Base-by-base conservation (phyloP, 2,329 filamentous ascomycete genomes). In the Magnaporthiopsis rhizophila region DNA sequence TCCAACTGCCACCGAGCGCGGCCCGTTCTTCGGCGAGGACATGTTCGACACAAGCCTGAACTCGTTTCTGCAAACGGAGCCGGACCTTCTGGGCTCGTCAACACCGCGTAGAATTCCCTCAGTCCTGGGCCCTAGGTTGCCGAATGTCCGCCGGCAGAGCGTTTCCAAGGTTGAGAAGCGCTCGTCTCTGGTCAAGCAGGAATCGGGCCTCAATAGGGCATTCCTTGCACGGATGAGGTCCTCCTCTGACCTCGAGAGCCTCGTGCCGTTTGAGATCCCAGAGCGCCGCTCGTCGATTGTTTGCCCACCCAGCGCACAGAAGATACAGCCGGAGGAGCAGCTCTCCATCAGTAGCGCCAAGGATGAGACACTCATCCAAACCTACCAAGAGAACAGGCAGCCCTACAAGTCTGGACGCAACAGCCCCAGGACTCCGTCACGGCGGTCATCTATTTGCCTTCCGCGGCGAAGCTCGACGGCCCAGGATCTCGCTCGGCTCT, bases 31-130 rank as follows among this genome's bases (percentile, higher is more conserved):
- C 50, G 61, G 58, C 24, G 61, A 62, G 45, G 28, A 62, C 24
- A 21, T 62, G 30, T 24, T 62, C n/a, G 28, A 62, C 18, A 62
- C 61, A 21, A 62, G 61, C 18, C 24, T 62, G n/a, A 50, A 58
- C 21, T 30, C 50, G 21, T 11, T 58, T 5, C 50, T 62, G 21
- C 21, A 15, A 24, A 32, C 58, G 32, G 26, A 53, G 18, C 45
- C 45, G 18, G 45, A 28, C 36, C 61, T 50, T 34, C 28, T 34
- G 2, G 61, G 61, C 9, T 57, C 21, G 30, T 62, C 61, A 21
- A 62, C 61, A 1, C 61, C 61, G 30, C 61, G 61, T 15, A 45
- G 61, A 5, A 15, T 18, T 12, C 26, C 26, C n/a, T 62, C 61
- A 13, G 26, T 62, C 21, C 45, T 53, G 45, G 45, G n/a, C 4